A percentile compares a stretch with the other conserved stretches of the same genome.
Conservation (phyloP, 148 eudicot genomes). For the Diospyros kaki region DNA sequence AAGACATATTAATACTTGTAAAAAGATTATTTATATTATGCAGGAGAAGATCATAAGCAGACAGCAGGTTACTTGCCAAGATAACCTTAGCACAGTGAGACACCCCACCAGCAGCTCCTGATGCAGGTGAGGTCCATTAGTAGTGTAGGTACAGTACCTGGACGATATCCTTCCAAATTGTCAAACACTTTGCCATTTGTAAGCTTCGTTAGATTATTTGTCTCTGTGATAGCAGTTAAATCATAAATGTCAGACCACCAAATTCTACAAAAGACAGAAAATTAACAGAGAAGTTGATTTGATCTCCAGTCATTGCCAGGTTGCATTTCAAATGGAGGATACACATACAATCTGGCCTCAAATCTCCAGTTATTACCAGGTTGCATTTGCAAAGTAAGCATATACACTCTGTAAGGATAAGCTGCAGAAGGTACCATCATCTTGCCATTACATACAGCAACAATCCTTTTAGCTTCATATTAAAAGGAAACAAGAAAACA, state of each 20-base stretch:
- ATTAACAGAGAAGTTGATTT: neutral
- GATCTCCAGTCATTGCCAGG: neutral
- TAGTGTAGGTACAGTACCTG: neutral
- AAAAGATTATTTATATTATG: neutral
- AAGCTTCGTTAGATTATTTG: neutral
- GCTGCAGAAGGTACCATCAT: neutral
- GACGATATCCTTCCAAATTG: neutral
- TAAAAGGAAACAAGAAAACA: neutral
- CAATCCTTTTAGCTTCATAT: neutral
- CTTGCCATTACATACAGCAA: constrained; percentile 1
- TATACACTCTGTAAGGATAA: neutral
- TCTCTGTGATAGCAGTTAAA: neutral
- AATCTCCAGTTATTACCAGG: neutral
- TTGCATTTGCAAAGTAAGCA: neutral
- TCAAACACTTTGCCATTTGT: neutral
- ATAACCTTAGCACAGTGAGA: neutral
- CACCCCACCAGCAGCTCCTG: neutral
- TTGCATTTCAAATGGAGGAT: neutral
- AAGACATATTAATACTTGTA: neutral
- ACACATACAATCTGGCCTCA: neutral
- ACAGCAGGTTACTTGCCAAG: neutral
- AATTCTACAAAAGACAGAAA: neutral
- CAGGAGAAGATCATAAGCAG: neutral
- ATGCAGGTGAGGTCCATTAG: neutral
- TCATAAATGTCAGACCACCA: too few relatives aligned